A percentile compares a stretch with the other conserved stretches of the same genome.
Evolutionary conservation across 306 rosid species (phyloP).

Genomic region (Trifolium pratense): DNA sequence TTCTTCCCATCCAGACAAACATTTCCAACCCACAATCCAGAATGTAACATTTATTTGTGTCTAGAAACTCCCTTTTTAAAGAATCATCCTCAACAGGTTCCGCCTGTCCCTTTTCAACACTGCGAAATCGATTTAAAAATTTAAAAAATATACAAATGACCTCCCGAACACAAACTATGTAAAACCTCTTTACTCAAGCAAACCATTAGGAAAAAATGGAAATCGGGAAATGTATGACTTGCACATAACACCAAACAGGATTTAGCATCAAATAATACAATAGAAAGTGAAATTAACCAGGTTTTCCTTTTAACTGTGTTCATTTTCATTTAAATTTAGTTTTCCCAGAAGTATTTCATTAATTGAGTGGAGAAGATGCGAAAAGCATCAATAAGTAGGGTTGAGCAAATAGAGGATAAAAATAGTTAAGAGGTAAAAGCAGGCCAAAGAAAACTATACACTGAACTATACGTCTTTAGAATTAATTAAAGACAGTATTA

Average conservation of each 20-base stretch:
- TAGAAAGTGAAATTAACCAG: background rate
- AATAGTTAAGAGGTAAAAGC: background rate
- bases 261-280: conserved; percentile 27
- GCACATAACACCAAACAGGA: conserved; percentile 24
- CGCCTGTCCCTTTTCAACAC: conserved; percentile 78
- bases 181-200: conserved; percentile 29
- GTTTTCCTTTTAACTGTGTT: conserved; percentile 16
- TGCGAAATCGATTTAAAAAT: conserved; percentile 44
- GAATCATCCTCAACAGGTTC: conserved; percentile 69
- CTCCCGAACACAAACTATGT: conserved; percentile 7
- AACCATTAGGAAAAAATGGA: conserved; percentile 17
- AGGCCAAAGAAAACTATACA: background rate
- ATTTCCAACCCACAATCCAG: conserved; percentile 88
- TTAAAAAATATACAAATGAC: background rate
- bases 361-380: background rate
- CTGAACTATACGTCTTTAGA: background rate
- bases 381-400: background rate
- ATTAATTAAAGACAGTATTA: background rate
- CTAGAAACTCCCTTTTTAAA: conserved; percentile 77
- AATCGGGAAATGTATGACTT: conserved; percentile 12
- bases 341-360: conserved; percentile 6
- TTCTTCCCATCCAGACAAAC: conserved; percentile 96
- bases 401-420: background rate
- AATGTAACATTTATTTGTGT: conserved; percentile 78
- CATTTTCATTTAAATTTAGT: conserved; percentile 26